Evolutionary conservation across 306 rosid species (phyloP).

Genomic region (Prunus mongolica): DNA sequence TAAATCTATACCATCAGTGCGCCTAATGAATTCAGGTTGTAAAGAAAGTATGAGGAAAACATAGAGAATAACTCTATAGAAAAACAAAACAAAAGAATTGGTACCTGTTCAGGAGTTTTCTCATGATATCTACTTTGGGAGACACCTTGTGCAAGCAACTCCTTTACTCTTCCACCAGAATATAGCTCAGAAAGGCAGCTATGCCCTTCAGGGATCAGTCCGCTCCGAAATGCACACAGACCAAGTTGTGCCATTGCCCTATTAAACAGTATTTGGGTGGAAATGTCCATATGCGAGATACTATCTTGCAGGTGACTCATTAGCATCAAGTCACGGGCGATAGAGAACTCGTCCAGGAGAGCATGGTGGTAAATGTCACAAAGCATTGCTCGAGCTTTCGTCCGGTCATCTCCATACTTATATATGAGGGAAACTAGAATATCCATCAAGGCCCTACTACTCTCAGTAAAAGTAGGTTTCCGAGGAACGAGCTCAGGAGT

Average conservation of each 20-base stretch:
- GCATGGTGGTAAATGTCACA: slow-evolving; percentile 96
- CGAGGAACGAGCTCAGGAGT: slow-evolving; percentile 83
- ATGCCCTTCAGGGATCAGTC: slow-evolving; percentile 74
- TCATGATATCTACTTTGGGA: slow-evolving; percentile 90
- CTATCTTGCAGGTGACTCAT: slow-evolving; percentile 96
- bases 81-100: not conserved
- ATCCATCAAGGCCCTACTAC: slow-evolving; percentile 78
- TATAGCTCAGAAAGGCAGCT: slow-evolving; percentile 86
- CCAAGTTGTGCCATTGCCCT: slow-evolving; percentile 95
- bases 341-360: slow-evolving; percentile 68
- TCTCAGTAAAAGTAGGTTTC: slow-evolving; percentile 72
- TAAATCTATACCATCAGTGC: not conserved
- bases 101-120: slow-evolving; percentile 97
- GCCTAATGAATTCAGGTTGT: not conserved
- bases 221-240: slow-evolving; percentile 75
- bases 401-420: slow-evolving; percentile 83
- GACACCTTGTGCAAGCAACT: slow-evolving; percentile 95
- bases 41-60: not conserved
- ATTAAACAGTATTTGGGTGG: slow-evolving; percentile 88
- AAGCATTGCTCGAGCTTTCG: slow-evolving; percentile 94
- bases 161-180: slow-evolving; percentile 95
- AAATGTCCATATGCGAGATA: slow-evolving; percentile 85
- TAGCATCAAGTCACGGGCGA: slow-evolving; percentile 77
- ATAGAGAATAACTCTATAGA: not conserved
- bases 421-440: slow-evolving; percentile 66